These are phyloP conservation scores for Hypoxylon rickii DNA, from an alignment of 495 filamentous ascomycete genomes.

Conservation along the genomic window DNA sequence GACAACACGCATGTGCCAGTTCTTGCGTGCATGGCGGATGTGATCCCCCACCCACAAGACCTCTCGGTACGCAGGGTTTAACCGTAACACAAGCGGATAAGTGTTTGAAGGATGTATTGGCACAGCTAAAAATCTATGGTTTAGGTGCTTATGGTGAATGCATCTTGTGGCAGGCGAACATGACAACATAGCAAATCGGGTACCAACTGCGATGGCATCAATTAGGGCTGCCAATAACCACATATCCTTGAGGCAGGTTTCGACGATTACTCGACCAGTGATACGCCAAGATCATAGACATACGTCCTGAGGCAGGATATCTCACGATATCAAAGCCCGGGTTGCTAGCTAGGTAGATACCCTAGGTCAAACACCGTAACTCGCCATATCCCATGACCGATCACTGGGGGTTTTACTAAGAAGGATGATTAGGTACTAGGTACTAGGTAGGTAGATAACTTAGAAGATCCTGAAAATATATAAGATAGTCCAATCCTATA, in stretches of 20 bases:
- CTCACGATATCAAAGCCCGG: neutral
- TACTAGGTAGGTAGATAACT: neutral
- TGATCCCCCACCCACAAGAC: too few relatives aligned
- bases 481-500: neutral
- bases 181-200: neutral
- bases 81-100: neutral
- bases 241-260: too few relatives aligned
- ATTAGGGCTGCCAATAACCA: too few relatives aligned
- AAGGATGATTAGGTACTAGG: too few relatives aligned
- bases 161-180: neutral
- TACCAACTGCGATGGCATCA: neutral
- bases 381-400: neutral
- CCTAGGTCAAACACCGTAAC: neutral
- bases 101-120: neutral
- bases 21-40: neutral
- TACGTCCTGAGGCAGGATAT: neutral
- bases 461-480: neutral
- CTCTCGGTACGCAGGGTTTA: neutral
- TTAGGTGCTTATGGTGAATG: slow-evolving; percentile 19
- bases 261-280: too few relatives aligned
- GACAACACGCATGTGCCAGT: neutral
- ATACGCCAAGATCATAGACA: neutral
- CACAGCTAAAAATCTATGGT: neutral
- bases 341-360: neutral
- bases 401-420: neutral